Base-by-base conservation (phyloP, 345 rosid genomes). In the Eucalyptus pauciflora region DNA sequence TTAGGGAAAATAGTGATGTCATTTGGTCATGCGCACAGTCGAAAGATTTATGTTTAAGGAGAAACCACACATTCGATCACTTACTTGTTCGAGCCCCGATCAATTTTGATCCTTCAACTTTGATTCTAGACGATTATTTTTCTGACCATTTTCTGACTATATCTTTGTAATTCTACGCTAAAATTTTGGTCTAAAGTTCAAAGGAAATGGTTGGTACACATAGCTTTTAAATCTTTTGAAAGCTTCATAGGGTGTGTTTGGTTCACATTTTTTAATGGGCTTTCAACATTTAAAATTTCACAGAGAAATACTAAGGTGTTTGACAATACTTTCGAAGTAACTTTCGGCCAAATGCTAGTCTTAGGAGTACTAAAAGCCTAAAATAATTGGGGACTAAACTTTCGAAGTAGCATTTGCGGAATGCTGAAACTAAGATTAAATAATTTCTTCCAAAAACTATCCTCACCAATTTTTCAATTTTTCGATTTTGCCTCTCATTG, bases 341-440 rank as follows among this genome's bases (percentile, higher is more conserved):
- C 2, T 52, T 52, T 52, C 0, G 10, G 58, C 22, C 8, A 52
- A 20, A 8, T 7, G 10, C 10, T 52, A 52, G 25, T 52, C 58
- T 52, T 52, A 52, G 0, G 25, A 52, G 2, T 20, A 52, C 0
- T 20, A 0, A 20, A 0, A 52, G 58, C 58, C 58, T 20, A 52
- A 52, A 18, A 52, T 52, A 52, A 52, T 10, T 52, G 58, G 25
- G 24, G 25, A 52, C 58, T 18, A 52, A 52, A 52, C 25, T 52
- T 52, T 52, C 5, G 2, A 20, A 52, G 58, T 7, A 52, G 2
- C 58, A 52, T 20, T 52, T 52, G 58, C 0, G 5, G 58, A 4
- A 52, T 52, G 58, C 2, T 50, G 52, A 18, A 52, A 52, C 10
- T 52, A 52, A 52, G 56, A 8, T 52, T 52, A 18, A 52, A 18